These are phyloP conservation scores for Boletus rubescentipes DNA, from an alignment of 768 basidiomycete species.

Conservation along the genomic window DNA sequence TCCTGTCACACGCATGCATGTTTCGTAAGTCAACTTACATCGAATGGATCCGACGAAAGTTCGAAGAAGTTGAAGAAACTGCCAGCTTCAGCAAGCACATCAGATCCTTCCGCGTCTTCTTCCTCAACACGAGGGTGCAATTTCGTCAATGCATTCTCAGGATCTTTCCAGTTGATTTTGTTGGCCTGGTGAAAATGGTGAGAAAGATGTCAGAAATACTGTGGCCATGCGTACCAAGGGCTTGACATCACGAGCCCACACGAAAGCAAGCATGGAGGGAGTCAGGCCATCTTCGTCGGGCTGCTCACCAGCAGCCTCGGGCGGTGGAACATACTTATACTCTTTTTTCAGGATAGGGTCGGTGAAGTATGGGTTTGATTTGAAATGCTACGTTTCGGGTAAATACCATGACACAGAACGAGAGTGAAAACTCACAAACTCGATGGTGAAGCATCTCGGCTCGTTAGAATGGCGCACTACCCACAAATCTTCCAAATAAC, in stretches of 20 bases:
- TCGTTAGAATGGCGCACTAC: conserved; percentile 70
- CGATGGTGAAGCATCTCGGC: conserved; percentile 77
- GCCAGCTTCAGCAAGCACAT: conserved; percentile 62
- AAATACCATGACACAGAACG: conserved; percentile 3
- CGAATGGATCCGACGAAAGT: conserved; percentile 57
- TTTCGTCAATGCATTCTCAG: conserved; percentile 74
- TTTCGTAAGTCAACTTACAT: conserved; percentile 46
- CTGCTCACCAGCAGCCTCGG: conserved; percentile 51
- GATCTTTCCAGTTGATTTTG: conserved; percentile 81
- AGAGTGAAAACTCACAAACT: conserved; percentile 68
- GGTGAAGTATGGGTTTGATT: conserved; percentile 81
- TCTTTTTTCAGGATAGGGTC: conserved; percentile 79
- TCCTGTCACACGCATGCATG: not conserved
- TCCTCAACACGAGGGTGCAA: conserved; percentile 65
- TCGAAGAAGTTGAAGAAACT: conserved; percentile 92
- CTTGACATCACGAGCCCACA: conserved; percentile 73
- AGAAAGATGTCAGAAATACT: not conserved
- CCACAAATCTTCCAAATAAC: conserved; percentile 85
- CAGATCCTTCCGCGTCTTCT: conserved; percentile 55
- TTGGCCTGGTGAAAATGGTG: conserved; percentile 41
- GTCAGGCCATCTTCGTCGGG: conserved; percentile 76
- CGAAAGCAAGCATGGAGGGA: conserved; percentile 74
- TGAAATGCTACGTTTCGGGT: conserved; percentile 59
- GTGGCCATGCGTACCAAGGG: conserved; percentile 49
- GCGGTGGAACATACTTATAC: conserved; percentile 65